These are phyloP conservation scores for Striga hermonthica DNA, from an alignment of 305 asterid genomes.

Conservation along the genomic window DNA sequence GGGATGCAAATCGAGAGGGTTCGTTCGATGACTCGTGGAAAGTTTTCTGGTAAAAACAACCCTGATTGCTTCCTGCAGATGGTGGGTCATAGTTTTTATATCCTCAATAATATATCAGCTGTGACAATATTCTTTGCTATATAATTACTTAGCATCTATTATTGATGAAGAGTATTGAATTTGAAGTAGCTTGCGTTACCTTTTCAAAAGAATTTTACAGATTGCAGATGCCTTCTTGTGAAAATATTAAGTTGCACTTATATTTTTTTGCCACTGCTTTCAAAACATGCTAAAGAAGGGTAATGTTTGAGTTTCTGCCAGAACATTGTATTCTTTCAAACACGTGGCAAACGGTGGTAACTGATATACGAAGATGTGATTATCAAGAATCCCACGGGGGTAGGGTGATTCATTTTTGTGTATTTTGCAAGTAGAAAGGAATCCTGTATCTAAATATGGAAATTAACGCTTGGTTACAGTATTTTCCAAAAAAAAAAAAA, in stretches of 20 bases:
- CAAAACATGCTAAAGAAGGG: constrained; percentile 5
- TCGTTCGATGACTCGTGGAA: constrained; percentile 65
- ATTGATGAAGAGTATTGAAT: constrained; percentile 23
- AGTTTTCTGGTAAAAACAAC: constrained; percentile 49
- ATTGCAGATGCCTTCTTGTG: background rate
- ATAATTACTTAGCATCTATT: constrained; percentile 24
- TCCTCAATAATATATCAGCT: constrained; percentile 2
- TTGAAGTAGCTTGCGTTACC: background rate
- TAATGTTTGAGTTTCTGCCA: background rate
- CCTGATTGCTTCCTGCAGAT: constrained; percentile 80
- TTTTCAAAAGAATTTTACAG: constrained; percentile 13
- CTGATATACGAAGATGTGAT: background rate
- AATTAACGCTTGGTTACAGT: too few species aligned
- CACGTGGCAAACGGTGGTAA: too few species aligned
- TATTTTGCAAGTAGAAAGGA: background rate
- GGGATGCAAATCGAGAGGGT: constrained; percentile 63
- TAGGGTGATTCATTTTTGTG: constrained; percentile 13
- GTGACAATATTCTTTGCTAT: constrained; percentile 13
- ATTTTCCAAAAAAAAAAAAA: too few species aligned
- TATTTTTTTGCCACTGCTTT: background rate
- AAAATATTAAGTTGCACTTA: constrained; percentile 3
- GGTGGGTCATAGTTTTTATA: constrained; percentile 43
- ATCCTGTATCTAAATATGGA: background rate
- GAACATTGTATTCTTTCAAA: background rate
- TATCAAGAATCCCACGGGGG: background rate